Conservation (phyloP, 257 asterid genomes). For the Capsicum rhomboideum region DNA sequence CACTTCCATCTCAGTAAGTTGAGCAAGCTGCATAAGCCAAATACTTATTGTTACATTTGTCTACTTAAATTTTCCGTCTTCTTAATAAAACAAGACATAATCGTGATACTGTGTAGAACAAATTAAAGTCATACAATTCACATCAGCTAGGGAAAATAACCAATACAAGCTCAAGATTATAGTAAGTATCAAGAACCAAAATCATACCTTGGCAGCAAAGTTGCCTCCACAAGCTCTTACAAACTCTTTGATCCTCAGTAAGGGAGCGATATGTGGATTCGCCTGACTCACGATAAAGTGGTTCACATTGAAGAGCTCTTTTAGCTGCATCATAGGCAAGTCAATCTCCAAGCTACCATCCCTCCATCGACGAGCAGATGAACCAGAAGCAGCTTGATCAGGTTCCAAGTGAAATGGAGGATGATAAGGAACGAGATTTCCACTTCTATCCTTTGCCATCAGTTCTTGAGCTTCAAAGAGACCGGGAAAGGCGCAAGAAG, state of each 20-base stretch:
- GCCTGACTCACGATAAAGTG: slow-evolving; percentile 98
- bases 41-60: neutral
- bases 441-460: slow-evolving; percentile 91
- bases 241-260: slow-evolving; percentile 79
- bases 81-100: neutral
- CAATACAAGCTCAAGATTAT: neutral
- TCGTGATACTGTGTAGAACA: neutral
- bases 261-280: slow-evolving; percentile 92
- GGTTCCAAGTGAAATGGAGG: slow-evolving; percentile 94
- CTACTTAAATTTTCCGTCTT: neutral
- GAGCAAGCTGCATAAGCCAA: slow-evolving; percentile 59
- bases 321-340: slow-evolving; percentile 94
- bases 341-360: slow-evolving; percentile 98
- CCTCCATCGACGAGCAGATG: slow-evolving; percentile 83
- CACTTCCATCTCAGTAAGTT: slow-evolving; percentile 91
- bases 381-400: slow-evolving; percentile 49
- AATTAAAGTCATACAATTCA: neutral
- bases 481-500: slow-evolving; percentile 97
- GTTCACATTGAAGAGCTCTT: slow-evolving; percentile 92
- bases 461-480: slow-evolving; percentile 97
- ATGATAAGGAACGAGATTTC: slow-evolving; percentile 91
- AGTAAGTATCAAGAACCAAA: neutral
- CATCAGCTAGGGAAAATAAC: neutral
- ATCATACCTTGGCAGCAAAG: slow-evolving; percentile 85
- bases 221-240: slow-evolving; percentile 87